Percentiles rank a stretch among this genome's conserved stretches.
Evolutionary conservation across 2,329 filamentous ascomycete species (phyloP).

Genomic region (Dothistroma septosporum): DNA sequence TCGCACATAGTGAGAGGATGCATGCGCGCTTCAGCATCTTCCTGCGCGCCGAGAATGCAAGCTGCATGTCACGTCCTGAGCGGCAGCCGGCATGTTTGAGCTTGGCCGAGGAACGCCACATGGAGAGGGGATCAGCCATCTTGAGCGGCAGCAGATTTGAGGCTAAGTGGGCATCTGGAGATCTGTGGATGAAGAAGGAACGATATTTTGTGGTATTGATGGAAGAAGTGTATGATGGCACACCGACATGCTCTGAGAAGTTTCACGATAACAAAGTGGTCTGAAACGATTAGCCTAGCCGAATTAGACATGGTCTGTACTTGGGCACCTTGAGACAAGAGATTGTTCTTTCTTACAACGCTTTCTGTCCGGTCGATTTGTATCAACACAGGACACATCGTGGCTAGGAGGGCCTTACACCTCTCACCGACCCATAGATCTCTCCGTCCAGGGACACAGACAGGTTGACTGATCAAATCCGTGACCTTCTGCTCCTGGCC

Average conservation of each 20-base stretch:
- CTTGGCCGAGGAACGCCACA: constrained; percentile 1
- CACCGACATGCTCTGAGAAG: neutral
- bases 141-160: neutral
- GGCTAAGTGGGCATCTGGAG: neutral
- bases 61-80: constrained; percentile 4
- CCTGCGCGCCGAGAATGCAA: neutral
- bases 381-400: too few species aligned
- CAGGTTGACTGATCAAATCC: too few species aligned
- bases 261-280: neutral
- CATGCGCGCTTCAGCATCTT: neutral
- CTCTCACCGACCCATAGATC: too few species aligned
- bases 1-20: neutral
- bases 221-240: neutral
- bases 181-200: neutral
- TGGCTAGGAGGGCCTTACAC: too few species aligned
- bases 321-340: neutral
- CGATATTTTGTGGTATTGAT: neutral
- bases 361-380: neutral
- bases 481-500: too few species aligned
- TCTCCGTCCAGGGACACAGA: too few species aligned
- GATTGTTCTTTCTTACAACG: too few species aligned
- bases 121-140: neutral
- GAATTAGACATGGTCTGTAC: neutral
- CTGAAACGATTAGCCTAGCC: neutral
- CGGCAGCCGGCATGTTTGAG: neutral